Conservation (phyloP, 73 alveolate genomes). For the Breviolum minutum region DNA sequence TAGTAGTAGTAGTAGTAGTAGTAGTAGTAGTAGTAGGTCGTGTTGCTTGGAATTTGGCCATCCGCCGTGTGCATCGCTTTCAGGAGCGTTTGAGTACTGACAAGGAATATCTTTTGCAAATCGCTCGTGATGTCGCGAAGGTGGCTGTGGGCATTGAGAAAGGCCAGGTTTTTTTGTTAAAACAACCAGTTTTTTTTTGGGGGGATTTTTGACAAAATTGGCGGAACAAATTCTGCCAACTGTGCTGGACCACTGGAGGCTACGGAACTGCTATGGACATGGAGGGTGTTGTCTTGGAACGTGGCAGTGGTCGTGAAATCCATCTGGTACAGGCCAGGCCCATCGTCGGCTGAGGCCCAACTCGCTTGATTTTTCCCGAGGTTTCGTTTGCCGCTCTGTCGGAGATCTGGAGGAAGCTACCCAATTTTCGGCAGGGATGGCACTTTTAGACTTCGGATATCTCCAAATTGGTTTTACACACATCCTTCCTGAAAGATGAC, state of each 20-base stretch:
- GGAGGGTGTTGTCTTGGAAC: conserved; percentile 86
- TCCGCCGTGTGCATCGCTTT: not conserved
- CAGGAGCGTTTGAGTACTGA: conserved; percentile 78
- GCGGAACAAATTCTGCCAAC: not conserved
- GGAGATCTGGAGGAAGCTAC: too few relatives aligned
- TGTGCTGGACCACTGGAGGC: not conserved
- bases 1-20: too few relatives aligned
- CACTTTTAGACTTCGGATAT: too few relatives aligned
- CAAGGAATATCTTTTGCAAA: conserved; percentile 49
- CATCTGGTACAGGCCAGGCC: conserved; percentile 94
- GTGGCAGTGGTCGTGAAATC: conserved; percentile 46
- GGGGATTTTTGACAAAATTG: not conserved
- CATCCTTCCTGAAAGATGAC: too few relatives aligned
- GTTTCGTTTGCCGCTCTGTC: too few relatives aligned
- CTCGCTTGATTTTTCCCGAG: too few relatives aligned
- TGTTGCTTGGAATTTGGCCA: not conserved
- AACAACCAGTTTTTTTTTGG: too few relatives aligned
- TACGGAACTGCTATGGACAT: conserved; percentile 86
- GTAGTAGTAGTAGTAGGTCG: too few relatives aligned
- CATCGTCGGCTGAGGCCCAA: conserved; percentile 49
- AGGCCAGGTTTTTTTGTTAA: not conserved
- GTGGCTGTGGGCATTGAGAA: conserved; percentile 84
- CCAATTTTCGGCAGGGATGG: too few relatives aligned
- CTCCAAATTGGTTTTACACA: too few relatives aligned
- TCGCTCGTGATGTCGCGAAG: conserved; percentile 82